Percentiles rank a stretch among this genome's conserved stretches.
These are phyloP conservation scores for Aspergillus pseudoterreus DNA, from an alignment of 2,329 filamentous ascomycete genomes.

Conservation along the genomic window DNA sequence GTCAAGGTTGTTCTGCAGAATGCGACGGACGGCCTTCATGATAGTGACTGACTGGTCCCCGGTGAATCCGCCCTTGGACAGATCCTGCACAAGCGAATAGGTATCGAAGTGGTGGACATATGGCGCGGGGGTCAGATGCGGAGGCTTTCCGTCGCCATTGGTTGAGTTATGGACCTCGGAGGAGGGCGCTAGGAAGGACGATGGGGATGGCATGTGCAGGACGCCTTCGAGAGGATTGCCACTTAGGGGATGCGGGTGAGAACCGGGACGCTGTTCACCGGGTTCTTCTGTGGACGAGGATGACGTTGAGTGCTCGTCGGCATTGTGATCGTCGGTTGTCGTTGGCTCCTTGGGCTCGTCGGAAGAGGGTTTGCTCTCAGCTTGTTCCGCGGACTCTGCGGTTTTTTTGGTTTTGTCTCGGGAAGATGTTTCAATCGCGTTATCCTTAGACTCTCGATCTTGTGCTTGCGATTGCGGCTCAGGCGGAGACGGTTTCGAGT, in stretches of 20 bases:
- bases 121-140: conserved; percentile 64
- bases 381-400: conserved; percentile 5
- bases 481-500: conserved; percentile 8
- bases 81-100: conserved; percentile 79
- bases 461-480: conserved; percentile 12
- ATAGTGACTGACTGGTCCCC: conserved; percentile 72
- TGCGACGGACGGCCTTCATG: conserved; percentile 85
- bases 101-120: conserved; percentile 98
- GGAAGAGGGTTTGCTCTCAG: conserved; percentile 7
- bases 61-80: conserved; percentile 68
- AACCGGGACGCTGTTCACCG: conserved; percentile 10
- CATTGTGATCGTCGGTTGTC: conserved; percentile 11
- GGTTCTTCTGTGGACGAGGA: not conserved
- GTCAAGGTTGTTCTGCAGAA: conserved; percentile 75
- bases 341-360: conserved; percentile 20
- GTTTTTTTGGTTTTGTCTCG: conserved; percentile 12
- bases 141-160: conserved; percentile 47
- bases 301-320: conserved; percentile 7
- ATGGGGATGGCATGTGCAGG: conserved; percentile 40
- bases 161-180: conserved; percentile 19
- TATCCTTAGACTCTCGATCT: conserved; percentile 6
- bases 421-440: conserved; percentile 10
- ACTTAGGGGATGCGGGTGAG: conserved; percentile 4
- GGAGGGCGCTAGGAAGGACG: conserved; percentile 29
- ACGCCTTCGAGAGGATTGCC: conserved; percentile 37